These are phyloP conservation scores for Kodamaea nitidulidarum DNA, from an alignment of 805 yeast genomes.

Conservation along the genomic window DNA sequence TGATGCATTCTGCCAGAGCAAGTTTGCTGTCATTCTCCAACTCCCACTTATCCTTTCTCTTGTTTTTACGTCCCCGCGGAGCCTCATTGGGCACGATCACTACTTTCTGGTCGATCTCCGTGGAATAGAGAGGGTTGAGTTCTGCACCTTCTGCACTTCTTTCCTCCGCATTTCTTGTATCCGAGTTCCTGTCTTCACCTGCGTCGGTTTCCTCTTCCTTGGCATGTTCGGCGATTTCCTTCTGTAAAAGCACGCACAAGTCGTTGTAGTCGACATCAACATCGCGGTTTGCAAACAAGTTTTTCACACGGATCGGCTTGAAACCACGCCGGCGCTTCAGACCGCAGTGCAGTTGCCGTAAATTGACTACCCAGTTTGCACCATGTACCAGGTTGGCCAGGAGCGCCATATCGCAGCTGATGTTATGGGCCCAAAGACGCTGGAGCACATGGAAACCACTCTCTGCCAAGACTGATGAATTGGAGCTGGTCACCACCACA, in stretches of 20 bases:
- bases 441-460: constrained; percentile 62
- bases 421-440: constrained; percentile 70
- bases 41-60: constrained; percentile 72
- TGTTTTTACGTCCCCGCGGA: constrained; percentile 71
- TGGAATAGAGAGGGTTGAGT: constrained; percentile 14
- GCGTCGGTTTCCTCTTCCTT: constrained; percentile 19
- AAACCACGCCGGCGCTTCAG: constrained; percentile 46
- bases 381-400: constrained; percentile 65
- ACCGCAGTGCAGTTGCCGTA: constrained; percentile 60
- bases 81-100: constrained; percentile 74
- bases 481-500: constrained; percentile 70
- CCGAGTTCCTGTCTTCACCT: constrained; percentile 15
- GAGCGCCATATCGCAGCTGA: constrained; percentile 63
- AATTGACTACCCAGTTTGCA: constrained; percentile 69
- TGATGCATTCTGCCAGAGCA: constrained; percentile 53
- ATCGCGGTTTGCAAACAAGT: constrained; percentile 58
- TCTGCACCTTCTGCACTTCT: not conserved
- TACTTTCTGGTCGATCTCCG: constrained; percentile 51
- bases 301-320: constrained; percentile 73
- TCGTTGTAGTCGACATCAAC: constrained; percentile 72
- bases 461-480: constrained; percentile 51
- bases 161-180: no score
- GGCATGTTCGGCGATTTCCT: constrained; percentile 24
- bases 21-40: constrained; percentile 68
- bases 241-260: constrained; percentile 34